Percentiles rank a stretch among this genome's conserved stretches.
Conservation (phyloP, 2,329 filamentous ascomycete genomes). For the Xylaria sp. region DNA sequence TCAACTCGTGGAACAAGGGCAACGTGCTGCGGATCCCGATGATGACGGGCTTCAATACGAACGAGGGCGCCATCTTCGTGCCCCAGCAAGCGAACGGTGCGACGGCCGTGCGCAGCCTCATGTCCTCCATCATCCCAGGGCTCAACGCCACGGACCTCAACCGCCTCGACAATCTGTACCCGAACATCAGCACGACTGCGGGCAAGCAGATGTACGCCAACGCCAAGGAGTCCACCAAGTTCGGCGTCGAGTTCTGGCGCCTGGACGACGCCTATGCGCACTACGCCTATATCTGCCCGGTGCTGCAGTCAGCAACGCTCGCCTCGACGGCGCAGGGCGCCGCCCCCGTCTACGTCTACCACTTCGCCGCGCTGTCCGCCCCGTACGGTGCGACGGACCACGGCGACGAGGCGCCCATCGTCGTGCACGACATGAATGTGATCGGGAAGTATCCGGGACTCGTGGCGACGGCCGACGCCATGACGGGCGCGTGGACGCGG, state of each 20-base stretch:
- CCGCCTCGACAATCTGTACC: slow-evolving; percentile 68
- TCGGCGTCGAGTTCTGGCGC: slow-evolving; percentile 66
- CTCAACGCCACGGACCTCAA: slow-evolving; percentile 63
- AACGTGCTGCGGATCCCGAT: slow-evolving; percentile 68
- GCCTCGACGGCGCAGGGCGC: slow-evolving; percentile 46
- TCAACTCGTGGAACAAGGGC: slow-evolving; percentile 66
- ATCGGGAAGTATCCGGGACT: slow-evolving; percentile 53
- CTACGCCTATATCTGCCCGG: slow-evolving; percentile 72
- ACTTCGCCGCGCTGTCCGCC: slow-evolving; percentile 63
- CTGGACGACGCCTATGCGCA: slow-evolving; percentile 70
- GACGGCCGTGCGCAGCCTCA: slow-evolving; percentile 68
- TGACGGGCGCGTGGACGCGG: slow-evolving; percentile 57
- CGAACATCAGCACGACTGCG: slow-evolving; percentile 61
- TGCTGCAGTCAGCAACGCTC: slow-evolving; percentile 67
- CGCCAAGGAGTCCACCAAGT: slow-evolving; percentile 49
- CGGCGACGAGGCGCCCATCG: slow-evolving; percentile 57
- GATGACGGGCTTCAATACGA: slow-evolving; percentile 75
- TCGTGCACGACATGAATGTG: slow-evolving; percentile 55
- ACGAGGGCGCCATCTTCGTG: slow-evolving; percentile 75
- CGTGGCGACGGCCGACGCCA: slow-evolving; percentile 51
- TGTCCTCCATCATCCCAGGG: slow-evolving; percentile 68
- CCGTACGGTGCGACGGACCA: slow-evolving; percentile 57
- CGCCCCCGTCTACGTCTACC: slow-evolving; percentile 63
- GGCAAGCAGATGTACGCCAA: slow-evolving; percentile 52
- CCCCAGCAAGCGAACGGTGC: slow-evolving; percentile 58